Base-by-base conservation (phyloP, 306 rosid genomes). In the Prinsepia uniflora region DNA sequence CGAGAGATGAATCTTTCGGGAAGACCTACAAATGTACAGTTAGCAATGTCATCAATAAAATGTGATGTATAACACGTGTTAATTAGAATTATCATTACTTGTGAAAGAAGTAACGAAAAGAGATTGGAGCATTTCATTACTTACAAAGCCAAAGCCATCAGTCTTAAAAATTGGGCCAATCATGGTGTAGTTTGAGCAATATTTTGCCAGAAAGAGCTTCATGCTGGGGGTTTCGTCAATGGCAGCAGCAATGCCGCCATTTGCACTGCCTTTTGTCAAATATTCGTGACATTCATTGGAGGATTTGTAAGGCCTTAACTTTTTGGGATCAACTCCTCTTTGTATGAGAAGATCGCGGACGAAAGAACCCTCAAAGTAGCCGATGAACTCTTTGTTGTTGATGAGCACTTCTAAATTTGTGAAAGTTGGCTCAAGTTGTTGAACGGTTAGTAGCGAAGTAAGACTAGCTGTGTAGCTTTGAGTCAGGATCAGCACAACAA, bases 401-500 rank as follows among this genome's bases (percentile, higher is more conserved):
- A 77, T 41, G 1, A 88, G 83, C 55, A 77, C 74, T 3, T 74
- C 34, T 2, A 88, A 41, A 19, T 84, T 74, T 1, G 82, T 75
- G 9, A 71, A 24, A 15, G 81, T 46, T 50, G 97, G 96, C 2
- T 63, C 41, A 0, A 91, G 82, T 12, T 80, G 77, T 18, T 88
- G 80, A 10, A 86, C 92, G 2, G 95, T 90, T 52, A 86, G 70
- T 10, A 81, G 76, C 0, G 96, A 83, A 0, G 96, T 76, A 17
- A 88, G 64, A 75, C 94, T 90, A 0, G 93, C 89, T 8, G 87
- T 87, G 68, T 87, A 90, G 47, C 92, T 87, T 73, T 86, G 89
- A 55, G 82, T 81, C 63, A 90, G 63, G 65, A 90, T 74, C 19
- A 84, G 75, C 70, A 86, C 88, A 72, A 90, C 89, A 70, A 87